phyloP scores from a whole-genome alignment of 208 protist species.

The Tritrichomonas foetus region DNA sequence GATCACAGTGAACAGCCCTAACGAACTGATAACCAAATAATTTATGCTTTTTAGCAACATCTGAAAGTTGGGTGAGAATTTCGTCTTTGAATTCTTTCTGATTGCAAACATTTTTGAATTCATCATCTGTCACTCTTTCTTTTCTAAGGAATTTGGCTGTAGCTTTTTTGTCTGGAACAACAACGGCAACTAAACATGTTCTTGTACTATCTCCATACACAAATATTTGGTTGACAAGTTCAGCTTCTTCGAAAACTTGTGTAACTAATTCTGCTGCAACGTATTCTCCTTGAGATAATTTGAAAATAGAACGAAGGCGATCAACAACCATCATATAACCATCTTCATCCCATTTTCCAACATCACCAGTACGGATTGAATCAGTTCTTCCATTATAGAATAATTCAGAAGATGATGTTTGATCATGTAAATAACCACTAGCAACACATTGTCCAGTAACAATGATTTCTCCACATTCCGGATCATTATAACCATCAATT shows the following conservation, averaged over 20 bases:
- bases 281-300: slow-evolving; percentile 66
- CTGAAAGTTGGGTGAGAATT: not conserved
- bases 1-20: not conserved
- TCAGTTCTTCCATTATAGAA: not conserved
- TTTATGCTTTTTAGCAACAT: not conserved
- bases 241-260: not conserved
- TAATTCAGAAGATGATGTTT: not conserved
- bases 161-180: slow-evolving; percentile 53
- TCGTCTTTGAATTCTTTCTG: not conserved
- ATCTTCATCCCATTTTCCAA: slow-evolving; percentile 3
- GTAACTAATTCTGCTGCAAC: not conserved
- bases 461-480: not conserved
- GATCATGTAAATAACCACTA: not conserved
- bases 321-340: slow-evolving; percentile 66
- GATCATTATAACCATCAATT: slow-evolving; percentile 21
- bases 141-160: not conserved
- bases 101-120: not conserved
- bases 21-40: not conserved
- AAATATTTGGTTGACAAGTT: slow-evolving; percentile 37
- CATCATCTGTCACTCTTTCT: not conserved
- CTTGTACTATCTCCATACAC: slow-evolving; percentile 53
- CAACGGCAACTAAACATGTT: slow-evolving; percentile 60
- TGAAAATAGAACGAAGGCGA: slow-evolving; percentile 74
- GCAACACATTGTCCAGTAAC: not conserved
- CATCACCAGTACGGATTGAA: slow-evolving; percentile 13